phyloP scores from a whole-genome alignment of 2,329 filamentous ascomycete species.

The Arachnomyces sp. region DNA sequence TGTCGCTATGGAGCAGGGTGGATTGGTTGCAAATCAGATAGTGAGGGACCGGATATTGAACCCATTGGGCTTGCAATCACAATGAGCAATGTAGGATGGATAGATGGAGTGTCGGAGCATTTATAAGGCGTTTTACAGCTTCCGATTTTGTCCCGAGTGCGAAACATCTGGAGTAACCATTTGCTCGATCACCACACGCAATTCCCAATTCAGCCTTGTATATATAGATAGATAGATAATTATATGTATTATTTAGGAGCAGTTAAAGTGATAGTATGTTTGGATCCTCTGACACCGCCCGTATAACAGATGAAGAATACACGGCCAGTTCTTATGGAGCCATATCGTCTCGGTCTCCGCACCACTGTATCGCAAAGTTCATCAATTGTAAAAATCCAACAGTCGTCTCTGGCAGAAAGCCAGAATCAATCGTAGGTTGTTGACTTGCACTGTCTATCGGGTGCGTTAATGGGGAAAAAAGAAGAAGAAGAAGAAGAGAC shows the following conservation, averaged over 20 bases:
- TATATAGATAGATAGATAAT: constrained; percentile 18
- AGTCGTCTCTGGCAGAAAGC: constrained; percentile 61
- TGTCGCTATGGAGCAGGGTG: constrained; percentile 79
- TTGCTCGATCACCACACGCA: neutral
- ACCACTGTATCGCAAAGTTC: constrained; percentile 54
- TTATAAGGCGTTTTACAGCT: constrained; percentile 12
- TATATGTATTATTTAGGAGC: constrained; percentile 4
- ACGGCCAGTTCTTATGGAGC: constrained; percentile 68
- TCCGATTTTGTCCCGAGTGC: constrained; percentile 1
- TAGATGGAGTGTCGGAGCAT: constrained; percentile 9
- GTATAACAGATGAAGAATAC: constrained; percentile 58
- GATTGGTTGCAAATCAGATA: constrained; percentile 65
- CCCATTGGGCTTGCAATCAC: constrained; percentile 34
- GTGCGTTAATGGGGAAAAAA: constrained; percentile 53
- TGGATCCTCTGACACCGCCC: constrained; percentile 79
- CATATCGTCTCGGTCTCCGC: constrained; percentile 48
- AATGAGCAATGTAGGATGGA: constrained; percentile 1
- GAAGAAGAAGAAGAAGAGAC: constrained; percentile 27
- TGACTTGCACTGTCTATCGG: constrained; percentile 83
- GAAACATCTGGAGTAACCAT: neutral
- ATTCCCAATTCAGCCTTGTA: neutral
- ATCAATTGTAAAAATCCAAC: constrained; percentile 55
- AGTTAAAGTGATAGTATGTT: constrained; percentile 44
- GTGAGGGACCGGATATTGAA: constrained; percentile 69
- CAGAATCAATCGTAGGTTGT: constrained; percentile 48